Percentiles rank a stretch among this genome's conserved stretches.
These are phyloP conservation scores for Gamarada debralockiae DNA, from an alignment of 495 filamentous ascomycete species.

Conservation along the genomic window DNA sequence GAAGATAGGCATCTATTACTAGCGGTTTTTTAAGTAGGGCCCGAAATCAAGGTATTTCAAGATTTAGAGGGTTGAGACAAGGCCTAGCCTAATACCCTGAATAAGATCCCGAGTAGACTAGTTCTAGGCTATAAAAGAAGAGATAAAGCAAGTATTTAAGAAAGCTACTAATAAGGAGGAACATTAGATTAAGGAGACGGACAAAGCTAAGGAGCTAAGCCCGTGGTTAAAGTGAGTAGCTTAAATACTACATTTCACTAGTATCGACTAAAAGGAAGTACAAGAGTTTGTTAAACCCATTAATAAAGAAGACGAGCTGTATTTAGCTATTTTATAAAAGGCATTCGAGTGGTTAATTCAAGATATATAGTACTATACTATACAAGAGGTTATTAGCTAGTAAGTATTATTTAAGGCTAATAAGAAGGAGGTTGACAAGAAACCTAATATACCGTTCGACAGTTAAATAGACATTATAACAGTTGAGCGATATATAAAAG, in stretches of 20 bases:
- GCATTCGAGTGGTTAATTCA: constrained; percentile 4
- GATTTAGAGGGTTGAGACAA: not conserved
- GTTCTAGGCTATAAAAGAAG: constrained; percentile 2
- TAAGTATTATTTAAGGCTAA: constrained; percentile 3
- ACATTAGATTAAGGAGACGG: not conserved
- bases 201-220: constrained; percentile 2
- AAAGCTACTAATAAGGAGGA: not conserved
- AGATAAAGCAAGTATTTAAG: not conserved
- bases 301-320: not conserved
- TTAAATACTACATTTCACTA: not conserved
- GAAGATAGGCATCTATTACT: not conserved
- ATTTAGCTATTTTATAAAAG: constrained; percentile 3
- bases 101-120: not conserved
- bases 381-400: not conserved
- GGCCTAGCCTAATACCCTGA: not conserved
- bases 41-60: constrained; percentile 1
- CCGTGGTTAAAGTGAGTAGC: not conserved
- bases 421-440: constrained; percentile 8
- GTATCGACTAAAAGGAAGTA: constrained; percentile 3
- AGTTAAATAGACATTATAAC: constrained; percentile 6
- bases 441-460: constrained; percentile 1
- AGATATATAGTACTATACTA: constrained; percentile 2
- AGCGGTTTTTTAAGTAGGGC: constrained; percentile 1
- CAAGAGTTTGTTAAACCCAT: constrained; percentile 1
- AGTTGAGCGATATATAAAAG: not conserved